Percentiles rank a stretch among this genome's conserved stretches.
phyloP scores from a whole-genome alignment of 148 eudicot species.

The Dysphania ambrosioides region DNA sequence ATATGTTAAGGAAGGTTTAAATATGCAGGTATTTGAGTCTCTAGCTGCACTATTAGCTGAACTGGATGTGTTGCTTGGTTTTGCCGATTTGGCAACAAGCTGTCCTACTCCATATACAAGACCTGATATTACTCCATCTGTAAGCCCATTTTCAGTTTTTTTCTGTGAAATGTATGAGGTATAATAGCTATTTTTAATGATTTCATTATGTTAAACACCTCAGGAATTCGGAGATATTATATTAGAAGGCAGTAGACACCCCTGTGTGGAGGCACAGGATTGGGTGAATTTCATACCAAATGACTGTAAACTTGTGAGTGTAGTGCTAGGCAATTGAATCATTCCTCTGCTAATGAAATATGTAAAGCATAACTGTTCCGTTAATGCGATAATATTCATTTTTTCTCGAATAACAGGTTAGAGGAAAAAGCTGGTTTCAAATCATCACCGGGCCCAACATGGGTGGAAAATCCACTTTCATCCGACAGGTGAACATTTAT shows the following conservation, averaged over 20 bases:
- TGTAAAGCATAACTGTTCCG: constrained; percentile 6
- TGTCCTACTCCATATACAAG: constrained; percentile 87
- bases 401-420: constrained; percentile 48
- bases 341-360: constrained; percentile 7
- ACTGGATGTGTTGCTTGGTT: constrained; percentile 89
- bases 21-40: constrained; percentile 76
- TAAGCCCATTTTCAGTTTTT: constrained; percentile 29
- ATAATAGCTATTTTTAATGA: background rate
- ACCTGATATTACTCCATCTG: constrained; percentile 79
- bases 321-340: background rate
- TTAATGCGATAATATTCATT: constrained; percentile 13
- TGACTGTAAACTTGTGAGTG: constrained; percentile 90
- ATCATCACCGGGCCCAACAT: constrained; percentile 98
- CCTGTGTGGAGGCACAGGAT: constrained; percentile 99
- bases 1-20: constrained; percentile 17
- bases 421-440: constrained; percentile 93
- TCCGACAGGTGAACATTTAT: constrained; percentile 63
- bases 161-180: background rate
- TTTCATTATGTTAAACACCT: constrained; percentile 15
- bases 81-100: constrained; percentile 91
- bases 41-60: constrained; percentile 68
- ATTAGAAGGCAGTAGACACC: constrained; percentile 94
- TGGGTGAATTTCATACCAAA: constrained; percentile 99
- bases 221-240: constrained; percentile 89
- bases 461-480: constrained; percentile 98